A percentile compares a stretch with the other conserved stretches of the same genome.
These are phyloP conservation scores for Mrakiaceae sp. DNA, from an alignment of 1,284 basidiomycete genomes.

Conservation along the genomic window DNA sequence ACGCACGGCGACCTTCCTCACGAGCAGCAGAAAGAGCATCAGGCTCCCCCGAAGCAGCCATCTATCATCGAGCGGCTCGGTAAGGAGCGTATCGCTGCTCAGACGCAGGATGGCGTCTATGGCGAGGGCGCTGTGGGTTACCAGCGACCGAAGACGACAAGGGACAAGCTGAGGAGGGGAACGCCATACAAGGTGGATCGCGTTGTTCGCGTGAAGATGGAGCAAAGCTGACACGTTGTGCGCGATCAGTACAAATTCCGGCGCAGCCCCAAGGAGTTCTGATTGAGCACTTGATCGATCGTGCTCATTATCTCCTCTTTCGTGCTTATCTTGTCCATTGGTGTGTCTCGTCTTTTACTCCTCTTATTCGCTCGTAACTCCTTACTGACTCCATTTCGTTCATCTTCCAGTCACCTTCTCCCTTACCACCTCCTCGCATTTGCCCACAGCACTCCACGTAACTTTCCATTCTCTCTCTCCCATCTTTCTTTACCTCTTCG, in stretches of 20 bases:
- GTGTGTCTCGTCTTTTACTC: too few relatives aligned
- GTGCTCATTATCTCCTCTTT: too few relatives aligned
- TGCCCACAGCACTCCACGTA: too few relatives aligned
- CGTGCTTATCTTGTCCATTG: too few relatives aligned
- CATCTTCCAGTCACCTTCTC: too few relatives aligned
- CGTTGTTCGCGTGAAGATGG: neutral
- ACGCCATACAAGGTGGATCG: slow-evolving; percentile 67
- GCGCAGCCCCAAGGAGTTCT: slow-evolving; percentile 73
- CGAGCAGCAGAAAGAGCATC: neutral
- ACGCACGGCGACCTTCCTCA: slow-evolving; percentile 12
- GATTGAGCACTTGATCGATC: slow-evolving; percentile 12
- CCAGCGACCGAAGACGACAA: slow-evolving; percentile 53
- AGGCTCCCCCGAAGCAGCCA: neutral
- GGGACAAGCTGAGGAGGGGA: slow-evolving; percentile 59
- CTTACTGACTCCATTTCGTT: too few relatives aligned
- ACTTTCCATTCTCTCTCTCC: too few relatives aligned
- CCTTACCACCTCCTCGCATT: too few relatives aligned
- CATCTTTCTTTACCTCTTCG: too few relatives aligned
- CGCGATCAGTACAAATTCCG: slow-evolving; percentile 60
- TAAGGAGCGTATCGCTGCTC: slow-evolving; percentile 27
- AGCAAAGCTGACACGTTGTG: neutral
- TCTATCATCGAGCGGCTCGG: neutral
- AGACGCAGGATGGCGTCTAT: slow-evolving; percentile 48
- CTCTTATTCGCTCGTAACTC: too few relatives aligned
- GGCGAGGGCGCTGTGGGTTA: slow-evolving; percentile 61